phyloP scores from a whole-genome alignment of 176 grass and related monocot genomes.

The Poa pratensis region DNA sequence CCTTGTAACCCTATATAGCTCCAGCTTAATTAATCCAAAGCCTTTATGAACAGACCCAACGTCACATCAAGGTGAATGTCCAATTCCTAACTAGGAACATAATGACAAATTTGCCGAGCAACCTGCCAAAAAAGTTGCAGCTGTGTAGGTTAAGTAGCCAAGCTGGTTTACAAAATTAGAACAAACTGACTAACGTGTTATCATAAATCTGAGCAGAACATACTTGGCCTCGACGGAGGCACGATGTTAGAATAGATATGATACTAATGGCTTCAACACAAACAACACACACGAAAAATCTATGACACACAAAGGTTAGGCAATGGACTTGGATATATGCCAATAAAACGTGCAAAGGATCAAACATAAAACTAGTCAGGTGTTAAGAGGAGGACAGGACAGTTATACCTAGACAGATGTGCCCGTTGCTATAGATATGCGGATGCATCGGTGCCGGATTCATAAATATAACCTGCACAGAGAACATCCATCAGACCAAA shows the following conservation, averaged over 20 bases:
- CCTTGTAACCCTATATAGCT: conserved; percentile 11
- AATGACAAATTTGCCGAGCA: conserved; percentile 25
- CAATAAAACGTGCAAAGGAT: conserved; percentile 24
- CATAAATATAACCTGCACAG: conserved; percentile 83
- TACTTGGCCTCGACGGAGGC: not conserved
- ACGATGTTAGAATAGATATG: not conserved
- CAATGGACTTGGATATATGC: not conserved
- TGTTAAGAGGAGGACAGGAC: not conserved
- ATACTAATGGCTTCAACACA: not conserved
- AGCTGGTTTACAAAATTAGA: not conserved
- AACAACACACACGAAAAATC: not conserved
- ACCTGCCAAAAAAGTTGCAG: not conserved
- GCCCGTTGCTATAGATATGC: conserved; percentile 93
- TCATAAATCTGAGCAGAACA: conserved; percentile 12
- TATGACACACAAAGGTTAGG: not conserved
- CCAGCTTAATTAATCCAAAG: not conserved
- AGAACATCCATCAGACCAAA: conserved; percentile 23
- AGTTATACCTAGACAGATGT: conserved; percentile 91
- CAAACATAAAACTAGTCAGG: not conserved
- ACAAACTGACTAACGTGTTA: not conserved
- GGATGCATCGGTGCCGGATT: conserved; percentile 87
- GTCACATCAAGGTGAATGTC: not conserved
- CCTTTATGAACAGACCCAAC: conserved; percentile 2
- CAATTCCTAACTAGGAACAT: conserved; percentile 29
- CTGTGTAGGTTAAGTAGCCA: not conserved